Conservation (phyloP, 2,329 filamentous ascomycete genomes). For the Exophiala alcalophila region DNA sequence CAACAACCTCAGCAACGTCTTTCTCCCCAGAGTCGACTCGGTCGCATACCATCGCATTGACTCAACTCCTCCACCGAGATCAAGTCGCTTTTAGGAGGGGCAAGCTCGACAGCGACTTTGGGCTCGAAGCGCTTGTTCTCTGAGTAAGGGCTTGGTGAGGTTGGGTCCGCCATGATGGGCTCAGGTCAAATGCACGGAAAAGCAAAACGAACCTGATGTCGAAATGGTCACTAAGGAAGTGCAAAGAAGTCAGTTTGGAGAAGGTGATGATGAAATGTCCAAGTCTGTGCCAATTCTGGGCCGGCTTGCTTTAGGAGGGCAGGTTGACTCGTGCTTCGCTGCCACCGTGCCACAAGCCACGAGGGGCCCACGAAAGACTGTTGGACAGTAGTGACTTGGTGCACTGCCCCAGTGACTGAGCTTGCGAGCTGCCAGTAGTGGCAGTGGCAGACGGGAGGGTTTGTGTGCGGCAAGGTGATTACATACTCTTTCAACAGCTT, state of each 20-base stretch:
- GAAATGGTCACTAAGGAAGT: conserved; percentile 17
- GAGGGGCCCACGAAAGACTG: too few species aligned
- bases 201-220: conserved; percentile 16
- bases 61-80: conserved; percentile 78
- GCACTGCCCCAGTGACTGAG: conserved; percentile 21
- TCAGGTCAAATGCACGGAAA: too few species aligned
- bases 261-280: background rate
- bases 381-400: too few species aligned
- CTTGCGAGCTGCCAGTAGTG: too few species aligned
- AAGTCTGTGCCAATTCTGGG: too few species aligned
- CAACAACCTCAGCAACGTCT: conserved; percentile 8
- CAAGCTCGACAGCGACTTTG: conserved; percentile 55
- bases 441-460: too few species aligned
- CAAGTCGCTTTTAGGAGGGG: conserved; percentile 80
- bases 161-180: conserved; percentile 26
- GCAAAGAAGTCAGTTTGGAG: conserved; percentile 1
- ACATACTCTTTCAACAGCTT: conserved; percentile 21
- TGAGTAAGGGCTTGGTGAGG: conserved; percentile 30
- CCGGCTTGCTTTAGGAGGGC: too few species aligned
- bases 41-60: conserved; percentile 71
- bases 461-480: conserved; percentile 11
- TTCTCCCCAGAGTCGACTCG: background rate
- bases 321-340: too few species aligned
- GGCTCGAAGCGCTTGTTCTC: conserved; percentile 41
- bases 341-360: too few species aligned